Evolutionary conservation across 805 yeast genomes (phyloP).

Genomic region (Spathaspora hagerdaliae): DNA sequence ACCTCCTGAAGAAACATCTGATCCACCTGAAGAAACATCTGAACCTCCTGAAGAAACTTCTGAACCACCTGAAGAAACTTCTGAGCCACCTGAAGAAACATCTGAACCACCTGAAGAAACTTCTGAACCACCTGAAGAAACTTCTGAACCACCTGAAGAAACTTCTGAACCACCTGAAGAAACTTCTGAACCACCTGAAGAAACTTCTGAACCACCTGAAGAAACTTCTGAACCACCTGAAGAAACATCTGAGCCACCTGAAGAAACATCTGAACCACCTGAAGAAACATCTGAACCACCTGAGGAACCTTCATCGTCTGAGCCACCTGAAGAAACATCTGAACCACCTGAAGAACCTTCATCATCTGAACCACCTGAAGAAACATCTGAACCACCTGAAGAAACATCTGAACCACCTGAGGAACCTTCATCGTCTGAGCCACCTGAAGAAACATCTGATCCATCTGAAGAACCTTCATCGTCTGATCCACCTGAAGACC

Average conservation of each 20-base stretch:
- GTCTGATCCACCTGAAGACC: background rate
- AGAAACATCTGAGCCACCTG: background rate
- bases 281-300: background rate
- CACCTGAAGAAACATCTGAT: too few species aligned
- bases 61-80: background rate
- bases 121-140: background rate
- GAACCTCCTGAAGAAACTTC: background rate
- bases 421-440: background rate
- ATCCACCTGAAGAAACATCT: background rate
- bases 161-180: background rate
- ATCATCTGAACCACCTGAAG: background rate
- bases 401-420: background rate
- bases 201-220: background rate
- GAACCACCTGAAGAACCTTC: background rate
- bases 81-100: too few species aligned
- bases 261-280: background rate
- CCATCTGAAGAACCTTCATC: background rate
- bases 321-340: too few species aligned
- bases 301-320: background rate
- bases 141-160: background rate
- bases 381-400: background rate
- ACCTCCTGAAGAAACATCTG: too few species aligned
- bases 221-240: background rate
- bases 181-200: background rate
- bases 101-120: background rate